Evolutionary conservation across 2,329 filamentous ascomycete genomes (phyloP), one percentile per base, ranked within the genome.

Genomic region (Trichoderma koningii): DNA sequence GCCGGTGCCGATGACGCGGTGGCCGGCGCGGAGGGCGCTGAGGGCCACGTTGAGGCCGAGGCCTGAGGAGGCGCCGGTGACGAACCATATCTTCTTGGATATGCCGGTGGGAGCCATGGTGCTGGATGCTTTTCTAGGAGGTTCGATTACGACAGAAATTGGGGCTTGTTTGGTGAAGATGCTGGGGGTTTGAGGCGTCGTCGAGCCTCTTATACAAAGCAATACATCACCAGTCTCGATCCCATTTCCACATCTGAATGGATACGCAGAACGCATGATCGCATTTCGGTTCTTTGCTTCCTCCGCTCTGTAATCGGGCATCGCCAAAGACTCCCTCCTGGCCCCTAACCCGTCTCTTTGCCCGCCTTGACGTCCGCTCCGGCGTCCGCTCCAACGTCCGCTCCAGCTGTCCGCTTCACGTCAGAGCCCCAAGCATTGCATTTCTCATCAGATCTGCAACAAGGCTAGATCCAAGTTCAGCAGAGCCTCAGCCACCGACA

Each of bases 1-100:
- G 7, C 79, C 76, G 10, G 79, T 77, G n/a, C 80, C 81, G 55
- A 85, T 77, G 63, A 84, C 81, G 47, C 72, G 75, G 68, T 84
- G 78, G 17, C 81, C 79, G 6, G 76, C 74, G 1, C 71, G 70
- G 57, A 82, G 78, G 41, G 76, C 78, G 26, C 77, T 74, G 17
- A 80, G 76, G 38, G 76, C 76, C 4, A 84, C 74, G 65, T 75
- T 73, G 47, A 79, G 75, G 44, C 82, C 82, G 66, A 84, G 76
- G 57, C 82, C 82, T 14, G 73, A 76, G 42, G 78, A 80, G 3
- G 77, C 76, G n/a, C 80, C 82, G 9, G 79, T 83, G 67, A 84
- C 81, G 70, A 83, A 77, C 80, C 80, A 83, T 14, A 82, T 77
- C 44, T 63, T 63, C n/a, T 44, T 53, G 9, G 50, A n/a, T n/a